Conservation (phyloP, 2,329 filamentous ascomycete species). For the Mycocentrospora acerina region DNA sequence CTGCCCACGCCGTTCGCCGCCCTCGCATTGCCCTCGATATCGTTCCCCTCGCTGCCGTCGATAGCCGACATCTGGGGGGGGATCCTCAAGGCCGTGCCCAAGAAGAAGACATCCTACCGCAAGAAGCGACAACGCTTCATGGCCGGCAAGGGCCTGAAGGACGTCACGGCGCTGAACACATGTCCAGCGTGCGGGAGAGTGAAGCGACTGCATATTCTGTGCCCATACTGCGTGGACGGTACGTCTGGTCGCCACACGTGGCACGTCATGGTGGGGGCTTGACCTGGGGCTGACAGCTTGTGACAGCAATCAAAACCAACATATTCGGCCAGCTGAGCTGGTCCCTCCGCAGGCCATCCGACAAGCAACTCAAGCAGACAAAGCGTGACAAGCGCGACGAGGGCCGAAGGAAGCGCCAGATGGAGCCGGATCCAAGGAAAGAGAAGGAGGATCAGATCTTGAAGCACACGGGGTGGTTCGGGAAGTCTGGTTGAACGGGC, state of each 20-base stretch:
- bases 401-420: constrained; percentile 12
- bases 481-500: too few species aligned
- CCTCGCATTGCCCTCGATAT: constrained; percentile 54
- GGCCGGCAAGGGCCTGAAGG: constrained; percentile 92
- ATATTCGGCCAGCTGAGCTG: constrained; percentile 34
- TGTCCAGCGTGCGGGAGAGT: constrained; percentile 85
- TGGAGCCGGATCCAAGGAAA: constrained; percentile 24
- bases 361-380: constrained; percentile 34
- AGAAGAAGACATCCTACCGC: constrained; percentile 98
- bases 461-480: constrained; percentile 29
- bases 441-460: constrained; percentile 29
- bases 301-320: constrained; percentile 36
- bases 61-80: constrained; percentile 91
- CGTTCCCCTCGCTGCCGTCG: constrained; percentile 42
- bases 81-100: constrained; percentile 87
- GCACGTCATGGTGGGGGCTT: not conserved
- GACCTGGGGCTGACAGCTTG: constrained; percentile 7
- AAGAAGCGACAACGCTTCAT: constrained; percentile 92
- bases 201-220: constrained; percentile 88
- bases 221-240: constrained; percentile 84
- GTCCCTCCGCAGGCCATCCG: constrained; percentile 26
- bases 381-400: constrained; percentile 23
- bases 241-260: constrained; percentile 36
- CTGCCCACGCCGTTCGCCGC: constrained; percentile 62
- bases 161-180: constrained; percentile 81